Base-by-base conservation (phyloP, 2,329 filamentous ascomycete genomes). In the Curvularia verruculosa region DNA sequence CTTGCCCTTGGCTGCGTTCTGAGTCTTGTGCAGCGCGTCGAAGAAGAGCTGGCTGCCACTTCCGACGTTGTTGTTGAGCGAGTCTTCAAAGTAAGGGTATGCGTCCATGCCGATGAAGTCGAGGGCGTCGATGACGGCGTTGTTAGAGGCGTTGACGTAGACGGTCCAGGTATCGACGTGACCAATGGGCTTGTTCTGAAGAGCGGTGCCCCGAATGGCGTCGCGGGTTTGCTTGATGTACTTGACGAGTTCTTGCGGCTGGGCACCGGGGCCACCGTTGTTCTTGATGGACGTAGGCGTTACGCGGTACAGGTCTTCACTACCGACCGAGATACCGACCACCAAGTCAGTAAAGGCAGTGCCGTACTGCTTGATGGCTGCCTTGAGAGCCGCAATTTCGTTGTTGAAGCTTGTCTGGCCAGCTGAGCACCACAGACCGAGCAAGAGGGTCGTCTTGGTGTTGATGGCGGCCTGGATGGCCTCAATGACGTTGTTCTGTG, bases 121-220 rank as follows among this genome's bases (percentile, higher is more conserved):
- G 60, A 83, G 79, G 39, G 84, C 85, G 9, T 87, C 81, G 57
- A 91, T 86, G 57, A 96, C 86, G 40, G 83, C 85, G 47, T 78
- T 77, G 83, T 94, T 96, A 70, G 87, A 85, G 49, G 78, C 76
- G 76, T 96, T 92, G 73, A 86, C 86, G 82, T 73, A 78, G 1
- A 73, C 75, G 15, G 88, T 92, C 91, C 91, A 96, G 49, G 92
- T 96, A 74, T 96, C 92, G 73, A 96, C 92, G 77, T 96, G 92
- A 50, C 92, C 92, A 58, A 96, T 81, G 18, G 85, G 81, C 44
- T 81, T 83, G 23, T 78, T 77, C 36, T 82, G 78, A 23, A 90
- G 79, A 47, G 79, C 72, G 13, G 90, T 92, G 58, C 84, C 85
- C 26, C 83, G 71, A 70, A 96, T 85, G 59, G 85, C 81, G 26